Conservation (phyloP, 2,329 filamentous ascomycete species). For the Hirsutella thompsonii region DNA sequence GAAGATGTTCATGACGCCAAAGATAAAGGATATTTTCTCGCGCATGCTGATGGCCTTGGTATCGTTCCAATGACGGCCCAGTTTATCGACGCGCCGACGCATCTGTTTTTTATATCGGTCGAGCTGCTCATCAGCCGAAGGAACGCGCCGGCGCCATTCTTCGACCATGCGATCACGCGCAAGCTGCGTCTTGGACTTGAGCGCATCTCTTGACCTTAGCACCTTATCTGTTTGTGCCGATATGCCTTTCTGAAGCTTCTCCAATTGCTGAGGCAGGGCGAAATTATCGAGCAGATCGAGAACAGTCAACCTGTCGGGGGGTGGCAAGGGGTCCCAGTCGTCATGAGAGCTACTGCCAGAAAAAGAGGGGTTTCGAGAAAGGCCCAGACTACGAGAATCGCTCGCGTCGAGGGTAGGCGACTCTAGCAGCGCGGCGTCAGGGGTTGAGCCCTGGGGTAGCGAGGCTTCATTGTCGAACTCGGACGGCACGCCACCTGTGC, state of each 20-base stretch:
- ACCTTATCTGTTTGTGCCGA: constrained; percentile 77
- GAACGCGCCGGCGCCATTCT: constrained; percentile 78
- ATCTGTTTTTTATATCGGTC: constrained; percentile 83
- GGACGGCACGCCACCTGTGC: constrained; percentile 4
- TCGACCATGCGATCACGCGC: constrained; percentile 87
- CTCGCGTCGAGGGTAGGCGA: constrained; percentile 37
- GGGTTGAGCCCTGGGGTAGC: constrained; percentile 26
- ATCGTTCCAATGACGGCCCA: constrained; percentile 78
- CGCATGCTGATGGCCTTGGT: constrained; percentile 76
- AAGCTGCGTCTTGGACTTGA: constrained; percentile 61
- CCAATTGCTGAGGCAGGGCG: constrained; percentile 76
- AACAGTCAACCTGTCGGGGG: constrained; percentile 77
- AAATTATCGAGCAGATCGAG: constrained; percentile 94
- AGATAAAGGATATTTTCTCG: constrained; percentile 95
- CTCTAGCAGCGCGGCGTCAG: constrained; percentile 30
- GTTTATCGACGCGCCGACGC: constrained; percentile 76
- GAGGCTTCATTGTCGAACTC: constrained; percentile 28
- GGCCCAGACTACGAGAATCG: constrained; percentile 34
- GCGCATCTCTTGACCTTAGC: constrained; percentile 64
- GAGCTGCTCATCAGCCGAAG: constrained; percentile 81
- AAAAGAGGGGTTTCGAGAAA: constrained; percentile 70
- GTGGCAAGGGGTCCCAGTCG: constrained; percentile 77
- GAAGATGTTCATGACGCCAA: constrained; percentile 93
- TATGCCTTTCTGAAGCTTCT: constrained; percentile 76
- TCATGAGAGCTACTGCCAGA: constrained; percentile 75